Conservation (phyloP, 371 early-diverging fungal genomes). For the Haplosporangium sp. region DNA sequence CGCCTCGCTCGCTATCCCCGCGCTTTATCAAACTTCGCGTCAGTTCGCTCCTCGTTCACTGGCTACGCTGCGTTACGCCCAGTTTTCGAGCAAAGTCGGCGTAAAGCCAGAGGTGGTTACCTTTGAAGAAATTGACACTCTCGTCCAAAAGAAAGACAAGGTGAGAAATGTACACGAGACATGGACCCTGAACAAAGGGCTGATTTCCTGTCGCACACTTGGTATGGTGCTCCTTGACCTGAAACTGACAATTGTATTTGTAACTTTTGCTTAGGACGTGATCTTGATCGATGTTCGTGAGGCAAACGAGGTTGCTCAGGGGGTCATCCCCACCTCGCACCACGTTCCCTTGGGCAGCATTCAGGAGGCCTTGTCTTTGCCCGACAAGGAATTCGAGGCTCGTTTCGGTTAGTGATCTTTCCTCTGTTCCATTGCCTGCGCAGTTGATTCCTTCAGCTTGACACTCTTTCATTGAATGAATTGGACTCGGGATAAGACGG, state of each 20-base stretch:
- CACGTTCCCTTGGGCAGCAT: slow-evolving; percentile 63
- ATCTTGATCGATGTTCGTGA: slow-evolving; percentile 65
- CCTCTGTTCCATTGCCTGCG: neutral
- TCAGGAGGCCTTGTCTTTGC: slow-evolving; percentile 59
- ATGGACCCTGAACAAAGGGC: no score
- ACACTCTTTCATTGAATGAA: no score
- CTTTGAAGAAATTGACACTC: slow-evolving; percentile 58
- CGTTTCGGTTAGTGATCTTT: slow-evolving; percentile 52
- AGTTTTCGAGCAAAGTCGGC: slow-evolving; percentile 43
- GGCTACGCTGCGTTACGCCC: slow-evolving; percentile 30
- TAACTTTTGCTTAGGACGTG: slow-evolving; percentile 38
- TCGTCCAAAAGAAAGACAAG: slow-evolving; percentile 56
- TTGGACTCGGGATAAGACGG: no score
- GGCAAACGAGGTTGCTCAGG: slow-evolving; percentile 59
- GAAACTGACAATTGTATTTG: neutral
- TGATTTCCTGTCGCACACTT: no score
- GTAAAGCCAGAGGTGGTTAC: slow-evolving; percentile 58
- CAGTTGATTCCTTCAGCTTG: no score
- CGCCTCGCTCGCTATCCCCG: slow-evolving; percentile 36
- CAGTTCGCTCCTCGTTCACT: slow-evolving; percentile 37
- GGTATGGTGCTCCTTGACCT: no score
- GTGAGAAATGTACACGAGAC: slow-evolving; percentile 4
- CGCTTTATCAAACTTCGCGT: slow-evolving; percentile 50
- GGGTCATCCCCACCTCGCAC: slow-evolving; percentile 64
- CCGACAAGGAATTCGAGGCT: slow-evolving; percentile 58